A percentile compares a stretch with the other conserved stretches of the same genome.
Evolutionary conservation across 2,329 filamentous ascomycete genomes (phyloP).

Genomic region (Aureobasidium sp.): DNA sequence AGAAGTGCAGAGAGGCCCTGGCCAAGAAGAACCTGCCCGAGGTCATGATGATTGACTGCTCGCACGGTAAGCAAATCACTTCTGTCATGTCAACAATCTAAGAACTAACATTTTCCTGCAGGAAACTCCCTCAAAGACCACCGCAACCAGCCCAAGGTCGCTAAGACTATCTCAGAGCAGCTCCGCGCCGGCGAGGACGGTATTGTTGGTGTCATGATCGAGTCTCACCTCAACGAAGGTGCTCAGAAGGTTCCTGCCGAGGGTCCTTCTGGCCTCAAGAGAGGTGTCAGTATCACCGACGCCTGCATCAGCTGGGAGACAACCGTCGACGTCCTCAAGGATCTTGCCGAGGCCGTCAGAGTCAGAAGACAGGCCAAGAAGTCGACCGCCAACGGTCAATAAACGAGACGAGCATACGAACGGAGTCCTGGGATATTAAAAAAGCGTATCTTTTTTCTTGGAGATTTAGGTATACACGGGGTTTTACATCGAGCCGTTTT

Average conservation of each 20-base stretch:
- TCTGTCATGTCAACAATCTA: not conserved
- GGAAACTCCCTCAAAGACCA: constrained; percentile 97
- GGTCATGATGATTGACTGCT: constrained; percentile 98
- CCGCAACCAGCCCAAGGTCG: constrained; percentile 92
- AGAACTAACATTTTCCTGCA: constrained; percentile 31
- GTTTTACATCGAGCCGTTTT: not conserved
- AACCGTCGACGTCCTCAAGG: constrained; percentile 73
- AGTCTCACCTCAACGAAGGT: constrained; percentile 91
- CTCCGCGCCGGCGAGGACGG: constrained; percentile 77
- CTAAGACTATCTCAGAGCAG: constrained; percentile 73
- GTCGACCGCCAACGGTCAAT: constrained; percentile 21
- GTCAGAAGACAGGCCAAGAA: constrained; percentile 53
- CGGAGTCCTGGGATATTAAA: constrained; percentile 4
- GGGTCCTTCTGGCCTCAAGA: constrained; percentile 70
- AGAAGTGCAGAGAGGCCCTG: constrained; percentile 69
- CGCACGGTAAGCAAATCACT: constrained; percentile 60
- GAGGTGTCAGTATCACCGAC: constrained; percentile 90
- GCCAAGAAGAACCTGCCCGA: constrained; percentile 75
- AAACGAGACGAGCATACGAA: constrained; percentile 12
- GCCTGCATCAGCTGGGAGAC: constrained; percentile 92
- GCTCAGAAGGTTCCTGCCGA: constrained; percentile 72
- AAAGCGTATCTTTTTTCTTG: constrained; percentile 8
- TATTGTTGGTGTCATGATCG: constrained; percentile 97
- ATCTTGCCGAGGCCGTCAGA: constrained; percentile 77
- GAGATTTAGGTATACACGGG: constrained; percentile 7